phyloP scores from a whole-genome alignment of 2,329 filamentous ascomycete genomes.

The Elsinoe perseae region DNA sequence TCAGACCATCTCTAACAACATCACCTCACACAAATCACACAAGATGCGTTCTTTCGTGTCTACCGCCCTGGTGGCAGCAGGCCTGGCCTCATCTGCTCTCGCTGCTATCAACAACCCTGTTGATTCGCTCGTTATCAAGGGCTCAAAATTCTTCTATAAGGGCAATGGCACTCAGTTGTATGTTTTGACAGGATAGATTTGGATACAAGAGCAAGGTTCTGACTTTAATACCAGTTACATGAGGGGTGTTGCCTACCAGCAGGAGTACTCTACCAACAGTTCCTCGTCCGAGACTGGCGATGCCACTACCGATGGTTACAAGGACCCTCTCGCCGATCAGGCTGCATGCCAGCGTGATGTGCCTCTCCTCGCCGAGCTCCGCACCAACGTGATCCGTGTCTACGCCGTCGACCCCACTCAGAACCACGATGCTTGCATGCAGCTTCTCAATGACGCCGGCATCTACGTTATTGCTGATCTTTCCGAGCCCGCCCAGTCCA shows the following conservation, averaged over 20 bases:
- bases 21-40: background rate
- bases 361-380: constrained; percentile 66
- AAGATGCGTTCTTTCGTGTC: constrained; percentile 14
- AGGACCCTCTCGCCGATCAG: constrained; percentile 72
- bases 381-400: constrained; percentile 89
- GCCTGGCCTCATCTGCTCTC: constrained; percentile 37
- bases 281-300: constrained; percentile 46
- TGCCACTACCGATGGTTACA: constrained; percentile 53
- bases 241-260: constrained; percentile 89
- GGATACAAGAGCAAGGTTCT: background rate
- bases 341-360: constrained; percentile 74
- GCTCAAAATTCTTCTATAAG: constrained; percentile 84
- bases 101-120: constrained; percentile 49
- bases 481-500: constrained; percentile 70
- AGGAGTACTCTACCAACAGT: constrained; percentile 52
- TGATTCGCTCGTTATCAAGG: constrained; percentile 64
- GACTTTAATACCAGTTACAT: constrained; percentile 54
- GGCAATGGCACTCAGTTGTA: constrained; percentile 69
- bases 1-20: background rate
- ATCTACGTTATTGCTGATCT: constrained; percentile 96
- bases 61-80: constrained; percentile 27
- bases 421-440: constrained; percentile 81
- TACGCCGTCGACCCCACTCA: constrained; percentile 79
- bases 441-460: constrained; percentile 67
- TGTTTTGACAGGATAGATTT: constrained; percentile 20